Conservation (phyloP, 306 rosid genomes). For the Erythrophleum fordii region DNA sequence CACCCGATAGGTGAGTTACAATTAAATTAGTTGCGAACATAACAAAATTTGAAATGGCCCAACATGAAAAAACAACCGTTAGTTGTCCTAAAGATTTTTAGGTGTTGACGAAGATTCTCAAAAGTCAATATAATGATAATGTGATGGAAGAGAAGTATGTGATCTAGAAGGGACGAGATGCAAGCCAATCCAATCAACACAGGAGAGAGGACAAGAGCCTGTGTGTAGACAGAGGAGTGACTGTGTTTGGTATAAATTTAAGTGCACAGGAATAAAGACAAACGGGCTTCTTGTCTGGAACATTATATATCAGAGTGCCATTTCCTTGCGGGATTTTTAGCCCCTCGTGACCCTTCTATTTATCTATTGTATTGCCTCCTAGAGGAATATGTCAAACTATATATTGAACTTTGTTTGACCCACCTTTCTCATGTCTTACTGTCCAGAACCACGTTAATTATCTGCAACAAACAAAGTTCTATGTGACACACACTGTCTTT, state of each 20-base stretch:
- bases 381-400: not conserved
- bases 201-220: constrained; percentile 5
- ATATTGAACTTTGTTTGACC: constrained; percentile 44
- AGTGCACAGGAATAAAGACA: constrained; percentile 45
- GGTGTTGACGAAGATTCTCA: constrained; percentile 1
- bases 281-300: constrained; percentile 51
- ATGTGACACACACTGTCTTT: constrained; percentile 7
- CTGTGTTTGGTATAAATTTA: constrained; percentile 34
- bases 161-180: constrained; percentile 36
- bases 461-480: not conserved
- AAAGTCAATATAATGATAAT: not conserved
- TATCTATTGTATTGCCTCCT: not conserved
- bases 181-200: not conserved
- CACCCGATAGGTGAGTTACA: not conserved
- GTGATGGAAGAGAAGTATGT: constrained; percentile 12
- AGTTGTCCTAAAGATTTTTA: not conserved
- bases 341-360: constrained; percentile 67
- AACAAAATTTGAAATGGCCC: not conserved
- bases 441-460: constrained; percentile 4
- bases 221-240: not conserved
- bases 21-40: not conserved
- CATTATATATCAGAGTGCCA: constrained; percentile 49
- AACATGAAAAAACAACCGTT: not conserved
- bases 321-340: constrained; percentile 60
- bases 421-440: not conserved